A percentile compares a stretch with the other conserved stretches of the same genome.
phyloP scores from a whole-genome alignment of 2,329 filamentous ascomycete genomes.

The Colletotrichum navitas region DNA sequence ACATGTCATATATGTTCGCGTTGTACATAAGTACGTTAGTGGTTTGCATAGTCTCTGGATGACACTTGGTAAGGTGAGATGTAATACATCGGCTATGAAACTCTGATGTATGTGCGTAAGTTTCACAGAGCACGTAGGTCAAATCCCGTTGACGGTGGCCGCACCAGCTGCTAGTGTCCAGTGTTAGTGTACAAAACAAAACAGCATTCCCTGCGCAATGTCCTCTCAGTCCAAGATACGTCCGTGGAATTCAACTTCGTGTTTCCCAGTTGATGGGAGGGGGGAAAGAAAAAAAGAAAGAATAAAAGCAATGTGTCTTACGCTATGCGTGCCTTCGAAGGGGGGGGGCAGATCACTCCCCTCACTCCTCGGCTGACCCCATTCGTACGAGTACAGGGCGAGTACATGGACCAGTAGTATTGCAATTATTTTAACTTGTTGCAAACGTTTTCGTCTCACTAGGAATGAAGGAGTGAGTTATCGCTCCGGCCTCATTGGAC shows the following conservation, averaged over 20 bases:
- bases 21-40: not conserved
- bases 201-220: not conserved
- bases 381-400: not conserved
- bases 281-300: no score
- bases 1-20: no score
- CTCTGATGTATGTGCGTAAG: no score
- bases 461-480: constrained; percentile 6
- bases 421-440: not conserved
- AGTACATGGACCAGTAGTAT: not conserved
- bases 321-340: no score
- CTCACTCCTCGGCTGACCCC: not conserved
- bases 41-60: not conserved
- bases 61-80: no score
- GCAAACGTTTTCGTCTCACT: not conserved
- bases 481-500: constrained; percentile 1
- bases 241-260: not conserved
- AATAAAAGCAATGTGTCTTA: not conserved
- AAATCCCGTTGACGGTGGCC: not conserved
- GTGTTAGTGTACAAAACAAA: not conserved
- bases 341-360: no score
- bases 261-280: not conserved
- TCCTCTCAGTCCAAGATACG: not conserved
- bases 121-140: not conserved
- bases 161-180: not conserved
- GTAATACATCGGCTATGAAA: no score